Base-by-base conservation (phyloP, 2,329 filamentous ascomycete genomes). In the Tolypocladium capitatum region DNA sequence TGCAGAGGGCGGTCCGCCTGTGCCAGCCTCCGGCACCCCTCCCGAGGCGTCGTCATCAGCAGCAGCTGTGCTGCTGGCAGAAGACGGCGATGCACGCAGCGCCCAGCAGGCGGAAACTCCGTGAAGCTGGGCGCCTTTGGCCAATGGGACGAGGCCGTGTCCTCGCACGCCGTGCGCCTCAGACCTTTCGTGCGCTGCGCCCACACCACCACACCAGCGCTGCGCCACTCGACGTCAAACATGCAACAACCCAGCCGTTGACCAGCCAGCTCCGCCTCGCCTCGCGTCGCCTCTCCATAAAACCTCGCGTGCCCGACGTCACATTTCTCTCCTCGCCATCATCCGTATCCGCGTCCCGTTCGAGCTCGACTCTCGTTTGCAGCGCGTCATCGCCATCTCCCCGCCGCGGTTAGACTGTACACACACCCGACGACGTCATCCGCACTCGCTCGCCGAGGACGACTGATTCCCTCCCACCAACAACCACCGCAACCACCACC, bases 201-300 rank as follows among this genome's bases (percentile, higher is more conserved):
- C 43, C 20, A 34, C 38, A 1, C 38, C 38, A 30, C n/a, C 5
- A 24, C 24, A 6, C 8, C 4, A 4, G 2, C 38, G 13, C 43
- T 51, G 49, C 49, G 49, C 49, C 49, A 48, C 49, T 40, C 46
- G 24, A 46, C 27, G 49, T 41, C 40, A 45, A 45, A 35, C 43
- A 20, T 14, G 43, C 42, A 20, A 24, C 20, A 24, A 5, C 24
- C 24, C 31, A 34, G 38, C 30, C 8, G n/a, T 45, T 33, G 41
- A 20, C 21, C 43, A 33, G 28, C 11, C 10, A 8, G 43, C 43
- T 35, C 43, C 43, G 43, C 43, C 32, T 33, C 30, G 13, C 24
- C 8, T 43, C 42, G 11, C 8, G 18, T 43, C 31, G 21, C 21
- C 32, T 18, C 13, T 28, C 16, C 24, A 18, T 42, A 45, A 35